Percentiles rank a stretch among this genome's conserved stretches.
phyloP scores from a whole-genome alignment of 1,284 basidiomycete species.

The Quambalaria eucalypti region DNA sequence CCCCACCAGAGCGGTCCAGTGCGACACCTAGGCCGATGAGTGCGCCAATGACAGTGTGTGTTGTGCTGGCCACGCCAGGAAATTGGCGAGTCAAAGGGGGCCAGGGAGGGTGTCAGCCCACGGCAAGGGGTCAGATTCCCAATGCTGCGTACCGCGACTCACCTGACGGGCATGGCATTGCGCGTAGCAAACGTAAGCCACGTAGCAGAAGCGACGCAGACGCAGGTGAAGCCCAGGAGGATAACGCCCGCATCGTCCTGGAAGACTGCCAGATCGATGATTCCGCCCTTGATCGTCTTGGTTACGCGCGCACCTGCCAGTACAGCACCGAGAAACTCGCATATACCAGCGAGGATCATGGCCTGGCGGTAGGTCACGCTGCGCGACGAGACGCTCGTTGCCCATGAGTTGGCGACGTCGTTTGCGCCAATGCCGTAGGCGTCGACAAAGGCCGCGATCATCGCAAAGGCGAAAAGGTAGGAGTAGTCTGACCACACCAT shows the following conservation, averaged over 20 bases:
- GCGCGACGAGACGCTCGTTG: conserved; percentile 24
- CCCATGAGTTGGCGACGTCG: conserved; percentile 30
- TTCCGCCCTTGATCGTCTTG: conserved; percentile 24
- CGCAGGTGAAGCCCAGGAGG: conserved; percentile 24
- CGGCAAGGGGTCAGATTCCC: too few relatives aligned
- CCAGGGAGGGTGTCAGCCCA: too few relatives aligned
- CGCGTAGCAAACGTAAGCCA: conserved; percentile 24
- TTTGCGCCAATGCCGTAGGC: conserved; percentile 26
- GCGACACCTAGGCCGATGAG: conserved; percentile 25
- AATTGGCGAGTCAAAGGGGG: too few relatives aligned
- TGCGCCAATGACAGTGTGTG: conserved; percentile 22
- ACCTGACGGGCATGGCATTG: conserved; percentile 22
- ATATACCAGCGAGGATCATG: conserved; percentile 16
- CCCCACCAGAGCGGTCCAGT: conserved; percentile 6
- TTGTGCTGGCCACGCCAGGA: too few relatives aligned
- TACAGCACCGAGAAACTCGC: conserved; percentile 27
- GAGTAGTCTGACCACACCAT: conserved; percentile 11
- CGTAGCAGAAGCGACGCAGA: conserved; percentile 15
- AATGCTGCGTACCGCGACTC: too few relatives aligned
- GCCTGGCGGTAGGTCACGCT: conserved; percentile 19
- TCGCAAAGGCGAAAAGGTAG: conserved; percentile 24
- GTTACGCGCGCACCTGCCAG: conserved; percentile 20
- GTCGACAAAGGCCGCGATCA: conserved; percentile 18
- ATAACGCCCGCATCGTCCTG: conserved; percentile 13
- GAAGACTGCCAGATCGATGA: conserved; percentile 17